Conservation (phyloP, 768 basidiomycete species). For the Boletus sp. region DNA sequence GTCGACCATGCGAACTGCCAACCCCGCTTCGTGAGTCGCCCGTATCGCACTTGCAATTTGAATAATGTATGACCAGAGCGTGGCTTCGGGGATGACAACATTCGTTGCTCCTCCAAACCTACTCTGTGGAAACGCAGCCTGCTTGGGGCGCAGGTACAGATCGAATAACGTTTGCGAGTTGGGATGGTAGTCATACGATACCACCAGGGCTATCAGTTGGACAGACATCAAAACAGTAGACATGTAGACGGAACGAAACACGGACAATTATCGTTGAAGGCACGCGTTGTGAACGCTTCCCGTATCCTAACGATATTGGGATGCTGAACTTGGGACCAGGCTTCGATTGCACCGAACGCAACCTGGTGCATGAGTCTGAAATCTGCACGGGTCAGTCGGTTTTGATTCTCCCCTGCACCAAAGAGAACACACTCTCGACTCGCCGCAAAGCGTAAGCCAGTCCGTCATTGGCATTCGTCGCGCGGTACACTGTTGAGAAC, state of each 20-base stretch:
- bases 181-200: constrained; percentile 89
- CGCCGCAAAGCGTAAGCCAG: constrained; percentile 73
- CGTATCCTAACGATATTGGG: constrained; percentile 79
- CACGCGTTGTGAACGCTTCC: constrained; percentile 93
- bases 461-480: constrained; percentile 75
- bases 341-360: constrained; percentile 80
- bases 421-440: constrained; percentile 67
- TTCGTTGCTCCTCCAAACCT: constrained; percentile 33
- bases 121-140: constrained; percentile 36
- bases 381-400: constrained; percentile 44
- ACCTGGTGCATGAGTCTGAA: constrained; percentile 79
- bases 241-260: constrained; percentile 3
- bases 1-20: constrained; percentile 82
- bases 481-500: constrained; percentile 83
- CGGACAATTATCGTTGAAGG: constrained; percentile 91
- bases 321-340: constrained; percentile 83
- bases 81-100: constrained; percentile 63
- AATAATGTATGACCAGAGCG: constrained; percentile 89
- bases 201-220: constrained; percentile 67
- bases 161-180: constrained; percentile 81
- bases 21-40: constrained; percentile 75
- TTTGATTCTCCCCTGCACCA: not conserved
- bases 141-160: constrained; percentile 63
- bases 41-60: constrained; percentile 89
- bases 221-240: constrained; percentile 10